phyloP scores from a whole-genome alignment of 2,329 filamentous ascomycete genomes.

The Aspergillus sp. region DNA sequence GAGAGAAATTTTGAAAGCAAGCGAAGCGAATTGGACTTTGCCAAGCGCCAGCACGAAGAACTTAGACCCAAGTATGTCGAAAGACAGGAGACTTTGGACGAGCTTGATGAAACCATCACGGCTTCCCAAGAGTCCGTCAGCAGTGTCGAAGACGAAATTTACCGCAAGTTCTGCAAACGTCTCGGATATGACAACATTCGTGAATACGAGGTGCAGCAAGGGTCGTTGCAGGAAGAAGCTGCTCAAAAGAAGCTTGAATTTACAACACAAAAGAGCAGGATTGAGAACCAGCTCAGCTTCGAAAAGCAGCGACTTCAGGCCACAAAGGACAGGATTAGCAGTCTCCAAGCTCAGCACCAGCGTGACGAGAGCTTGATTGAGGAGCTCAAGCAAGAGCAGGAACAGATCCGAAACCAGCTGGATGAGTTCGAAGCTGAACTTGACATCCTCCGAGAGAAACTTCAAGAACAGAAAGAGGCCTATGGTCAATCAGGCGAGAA shows the following conservation, averaged over 20 bases:
- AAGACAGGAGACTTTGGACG: constrained; percentile 64
- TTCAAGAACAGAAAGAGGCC: constrained; percentile 64
- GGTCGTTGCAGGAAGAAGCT: constrained; percentile 84
- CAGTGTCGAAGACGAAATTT: constrained; percentile 82
- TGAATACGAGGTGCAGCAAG: constrained; percentile 89
- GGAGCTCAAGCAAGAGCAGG: constrained; percentile 66
- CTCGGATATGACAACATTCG: constrained; percentile 86
- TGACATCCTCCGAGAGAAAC: constrained; percentile 66
- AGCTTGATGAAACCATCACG: constrained; percentile 52
- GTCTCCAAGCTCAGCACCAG: constrained; percentile 61
- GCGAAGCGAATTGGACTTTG: constrained; percentile 71
- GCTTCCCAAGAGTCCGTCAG: constrained; percentile 62
- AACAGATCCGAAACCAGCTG: constrained; percentile 67
- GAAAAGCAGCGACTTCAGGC: constrained; percentile 68
- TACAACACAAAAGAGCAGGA: constrained; percentile 65
- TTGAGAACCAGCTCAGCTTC: constrained; percentile 58
- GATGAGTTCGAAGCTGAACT: constrained; percentile 71
- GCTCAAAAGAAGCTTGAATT: constrained; percentile 83
- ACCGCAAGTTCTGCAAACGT: constrained; percentile 76
- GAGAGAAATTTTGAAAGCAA: constrained; percentile 82
- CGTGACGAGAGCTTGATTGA: constrained; percentile 66
- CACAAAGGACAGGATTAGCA: constrained; percentile 64
- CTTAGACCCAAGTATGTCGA: constrained; percentile 73
- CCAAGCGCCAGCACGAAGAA: constrained; percentile 68
- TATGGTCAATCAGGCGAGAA: constrained; percentile 67